phyloP scores from a whole-genome alignment of 192 early-diverging fungal species.

The Mortierella alpina region DNA sequence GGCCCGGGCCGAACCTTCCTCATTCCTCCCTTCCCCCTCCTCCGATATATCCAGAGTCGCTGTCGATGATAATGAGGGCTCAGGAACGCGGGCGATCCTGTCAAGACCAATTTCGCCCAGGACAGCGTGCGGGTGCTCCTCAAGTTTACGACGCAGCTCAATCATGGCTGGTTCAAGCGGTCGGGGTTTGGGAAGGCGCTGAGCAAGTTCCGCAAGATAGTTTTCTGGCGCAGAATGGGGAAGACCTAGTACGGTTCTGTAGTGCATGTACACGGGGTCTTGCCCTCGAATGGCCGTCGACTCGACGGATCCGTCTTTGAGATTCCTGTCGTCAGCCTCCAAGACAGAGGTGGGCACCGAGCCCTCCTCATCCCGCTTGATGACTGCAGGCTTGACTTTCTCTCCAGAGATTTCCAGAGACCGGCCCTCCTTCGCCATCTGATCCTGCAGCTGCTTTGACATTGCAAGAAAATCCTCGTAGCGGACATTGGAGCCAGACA shows the following conservation, averaged over 20 bases:
- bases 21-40: background rate
- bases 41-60: background rate
- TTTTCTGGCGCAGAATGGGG: conserved; percentile 24
- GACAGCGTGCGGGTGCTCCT: conserved; percentile 52
- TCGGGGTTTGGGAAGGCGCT: conserved; percentile 32
- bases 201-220: conserved; percentile 24
- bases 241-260: conserved; percentile 31
- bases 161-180: conserved; percentile 35
- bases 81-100: conserved; percentile 54
- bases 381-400: background rate
- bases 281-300: background rate
- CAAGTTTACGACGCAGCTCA: conserved; percentile 53
- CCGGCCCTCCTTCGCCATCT: conserved; percentile 29
- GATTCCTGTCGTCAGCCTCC: background rate
- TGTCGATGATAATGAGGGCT: conserved; percentile 13
- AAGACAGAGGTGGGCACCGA: background rate
- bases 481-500: conserved; percentile 17
- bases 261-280: conserved; percentile 14
- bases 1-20: background rate
- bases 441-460: conserved; percentile 49
- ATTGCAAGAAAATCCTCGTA: conserved; percentile 39
- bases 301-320: background rate
- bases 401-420: background rate
- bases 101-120: conserved; percentile 79
- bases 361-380: too few species aligned